Conservation (phyloP, 2,329 filamentous ascomycete species). For the Exophiala sp. region DNA sequence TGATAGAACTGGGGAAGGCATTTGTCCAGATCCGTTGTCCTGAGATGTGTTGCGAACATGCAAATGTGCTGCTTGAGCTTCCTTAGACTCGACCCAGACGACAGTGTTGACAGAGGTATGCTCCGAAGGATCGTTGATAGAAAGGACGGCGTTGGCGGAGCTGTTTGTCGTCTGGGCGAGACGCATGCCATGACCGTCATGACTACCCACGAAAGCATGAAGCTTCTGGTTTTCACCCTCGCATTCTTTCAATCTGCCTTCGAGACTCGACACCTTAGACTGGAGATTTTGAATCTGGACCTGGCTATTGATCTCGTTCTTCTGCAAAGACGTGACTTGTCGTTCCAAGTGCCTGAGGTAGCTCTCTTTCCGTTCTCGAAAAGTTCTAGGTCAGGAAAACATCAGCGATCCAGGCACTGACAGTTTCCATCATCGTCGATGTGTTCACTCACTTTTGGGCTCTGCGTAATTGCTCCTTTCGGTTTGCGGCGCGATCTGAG, state of each 20-base stretch:
- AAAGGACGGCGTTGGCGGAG: not conserved
- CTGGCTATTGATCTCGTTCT: slow-evolving; percentile 32
- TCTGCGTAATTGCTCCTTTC: slow-evolving; percentile 37
- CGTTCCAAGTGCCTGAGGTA: slow-evolving; percentile 15
- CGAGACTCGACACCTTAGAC: slow-evolving; percentile 29
- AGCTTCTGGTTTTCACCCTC: not conserved
- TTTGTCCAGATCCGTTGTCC: not conserved
- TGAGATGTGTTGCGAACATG: not conserved
- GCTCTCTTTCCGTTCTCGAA: slow-evolving; percentile 19
- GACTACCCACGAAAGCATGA: no score
- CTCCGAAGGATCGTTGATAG: not conserved
- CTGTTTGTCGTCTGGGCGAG: not conserved
- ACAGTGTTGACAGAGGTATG: not conserved
- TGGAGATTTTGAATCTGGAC: slow-evolving; percentile 30
- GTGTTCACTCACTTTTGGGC: slow-evolving; percentile 31
- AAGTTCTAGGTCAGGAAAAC: slow-evolving; percentile 7
- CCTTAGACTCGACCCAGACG: slow-evolving; percentile 10
- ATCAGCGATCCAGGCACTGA: not conserved
- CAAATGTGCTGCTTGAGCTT: slow-evolving; percentile 5
- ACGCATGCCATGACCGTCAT: not conserved
- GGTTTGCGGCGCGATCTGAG: slow-evolving; percentile 24
- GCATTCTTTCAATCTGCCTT: slow-evolving; percentile 19
- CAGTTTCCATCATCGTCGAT: slow-evolving; percentile 18
- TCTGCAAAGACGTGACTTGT: slow-evolving; percentile 6
- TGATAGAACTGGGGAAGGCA: not conserved